Base-by-base conservation (phyloP, 2,329 filamentous ascomycete species). In the Arachnopeziza araneosa region DNA sequence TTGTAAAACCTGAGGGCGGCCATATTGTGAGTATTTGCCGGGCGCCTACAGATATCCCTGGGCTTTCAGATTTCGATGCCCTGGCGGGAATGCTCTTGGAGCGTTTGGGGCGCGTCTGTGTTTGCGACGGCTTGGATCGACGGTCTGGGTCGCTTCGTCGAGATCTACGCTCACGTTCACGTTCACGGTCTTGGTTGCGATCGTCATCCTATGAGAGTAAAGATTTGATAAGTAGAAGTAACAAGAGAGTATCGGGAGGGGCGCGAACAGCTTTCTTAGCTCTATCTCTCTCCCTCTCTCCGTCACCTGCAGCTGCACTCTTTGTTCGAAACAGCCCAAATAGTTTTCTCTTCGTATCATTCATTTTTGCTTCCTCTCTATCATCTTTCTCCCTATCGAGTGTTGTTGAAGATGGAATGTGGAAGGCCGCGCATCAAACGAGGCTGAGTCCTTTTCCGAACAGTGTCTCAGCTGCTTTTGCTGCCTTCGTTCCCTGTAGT, bases 1-100 rank as follows among this genome's bases (percentile, higher is more conserved):
- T 74, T 12, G 76, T 74, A 54, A 84, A 72, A 55, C 79, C 80
- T 12, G 75, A 72, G 0, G 84, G 84, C 21, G 84, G 84, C 84
- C 84, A 87, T 67, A 79, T 74, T 1, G 78, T 79, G 60, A 83
- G 71, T 5, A 78, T 76, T 8, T 57, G 24, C 32, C 36, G 36
- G 36, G 17, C 2, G 36, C 36, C 36, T 19, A 44, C 17, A 12
- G 17, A 3, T 44, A 44, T 44, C 36, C 12, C 3, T 19, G 12
- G 12, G 53, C 22, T n/a, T 57, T n/a, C n/a, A 21, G 58, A 19
- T 7, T 21, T n/a, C 19, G n/a, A n/a, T 53, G 55, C 23, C 14
- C 53, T 55, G 21, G 19, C 14, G 2, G 53, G 24, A 55, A 57
- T 32, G 52, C 49, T 54, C 52, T 56, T 26, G 55, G 55, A 7